Percentiles rank a stretch among this genome's conserved stretches.
Evolutionary conservation across 1,284 basidiomycete genomes (phyloP).

Genomic region (Veloporphyrellus conicus): DNA sequence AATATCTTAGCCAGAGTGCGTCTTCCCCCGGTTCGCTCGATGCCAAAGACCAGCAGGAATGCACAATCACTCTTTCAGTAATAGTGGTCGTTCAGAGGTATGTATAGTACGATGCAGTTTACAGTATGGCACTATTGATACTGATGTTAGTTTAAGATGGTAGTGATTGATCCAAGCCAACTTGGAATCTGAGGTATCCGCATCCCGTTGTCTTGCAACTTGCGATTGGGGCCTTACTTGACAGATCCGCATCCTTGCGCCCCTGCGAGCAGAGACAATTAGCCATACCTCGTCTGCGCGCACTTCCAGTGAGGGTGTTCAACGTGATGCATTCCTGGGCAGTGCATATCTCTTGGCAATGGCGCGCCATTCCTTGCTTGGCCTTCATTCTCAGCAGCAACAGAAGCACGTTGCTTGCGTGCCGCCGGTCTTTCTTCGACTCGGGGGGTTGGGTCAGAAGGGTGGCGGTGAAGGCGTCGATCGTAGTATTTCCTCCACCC

Average conservation of each 20-base stretch:
- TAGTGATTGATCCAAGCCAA: not conserved
- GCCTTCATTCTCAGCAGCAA: not conserved
- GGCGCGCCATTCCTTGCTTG: not conserved
- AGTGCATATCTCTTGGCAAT: not conserved
- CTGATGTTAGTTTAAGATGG: no score
- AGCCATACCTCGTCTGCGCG: no score
- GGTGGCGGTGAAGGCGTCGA: constrained; percentile 4
- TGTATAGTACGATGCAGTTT: no score
- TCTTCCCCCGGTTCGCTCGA: no score
- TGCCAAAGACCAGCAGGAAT: no score
- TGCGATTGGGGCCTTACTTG: not conserved
- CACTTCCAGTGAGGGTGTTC: no score
- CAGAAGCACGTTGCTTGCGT: not conserved
- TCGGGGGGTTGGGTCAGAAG: constrained; percentile 3
- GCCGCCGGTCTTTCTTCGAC: constrained; percentile 9
- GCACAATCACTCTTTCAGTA: no score
- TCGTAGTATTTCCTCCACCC: constrained; percentile 26
- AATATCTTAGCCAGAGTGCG: no score
- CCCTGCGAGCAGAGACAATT: not conserved
- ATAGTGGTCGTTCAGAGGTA: no score
- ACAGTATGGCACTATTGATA: no score
- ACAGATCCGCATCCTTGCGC: not conserved
- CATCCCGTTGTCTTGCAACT: no score
- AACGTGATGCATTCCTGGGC: not conserved
- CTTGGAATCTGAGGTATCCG: not conserved